Evolutionary conservation across 1,139 yeast genomes (phyloP), one percentile per base, ranked within the genome.

Genomic region (Nakaseomyces sp.): DNA sequence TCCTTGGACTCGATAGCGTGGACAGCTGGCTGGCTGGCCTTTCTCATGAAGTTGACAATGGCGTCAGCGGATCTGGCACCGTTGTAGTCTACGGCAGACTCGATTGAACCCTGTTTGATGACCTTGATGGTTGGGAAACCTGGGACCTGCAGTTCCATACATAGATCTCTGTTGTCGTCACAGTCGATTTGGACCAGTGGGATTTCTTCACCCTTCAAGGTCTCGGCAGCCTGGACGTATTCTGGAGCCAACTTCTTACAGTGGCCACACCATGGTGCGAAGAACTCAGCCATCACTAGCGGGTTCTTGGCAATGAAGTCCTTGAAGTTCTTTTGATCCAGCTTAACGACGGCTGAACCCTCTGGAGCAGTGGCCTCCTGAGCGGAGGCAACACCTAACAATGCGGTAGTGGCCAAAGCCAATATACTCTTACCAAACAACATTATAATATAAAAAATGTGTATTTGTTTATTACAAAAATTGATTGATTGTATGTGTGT

Each of bases 231-330:
- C 58, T 75, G 67, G 54, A 83, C 76, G 63, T 77, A 89, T 67
- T 91, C 91, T 43, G 98, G 98, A 18, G 91, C 97, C 54, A 91
- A 74, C 48, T 78, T 78, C 74, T 91, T 88, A 74, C 98, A 91
- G 71, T 91, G 96, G 18, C 98, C 98, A 74, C 98, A 91, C 98
- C 98, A 91, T 62, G 98, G 97, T 25, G 98, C 98, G 65, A 80
- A 91, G 71, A 91, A 91, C 71, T 91, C 97, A 32, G 95, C 91
- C 55, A 91, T 73, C 20, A 88, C 94, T 56, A 89, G 72, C 26
- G 89, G 83, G 67, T 88, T 82, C 45, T 74, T 77, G 40, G 69
- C 68, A 50, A 91, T 67, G 65, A 84, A 87, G 19, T 73, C 66
- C 50, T 77, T 75, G 65, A 85, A 91, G 39, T 73, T 70, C 37